Conservation (phyloP, 768 basidiomycete genomes). For the Boletus reticulatus region DNA sequence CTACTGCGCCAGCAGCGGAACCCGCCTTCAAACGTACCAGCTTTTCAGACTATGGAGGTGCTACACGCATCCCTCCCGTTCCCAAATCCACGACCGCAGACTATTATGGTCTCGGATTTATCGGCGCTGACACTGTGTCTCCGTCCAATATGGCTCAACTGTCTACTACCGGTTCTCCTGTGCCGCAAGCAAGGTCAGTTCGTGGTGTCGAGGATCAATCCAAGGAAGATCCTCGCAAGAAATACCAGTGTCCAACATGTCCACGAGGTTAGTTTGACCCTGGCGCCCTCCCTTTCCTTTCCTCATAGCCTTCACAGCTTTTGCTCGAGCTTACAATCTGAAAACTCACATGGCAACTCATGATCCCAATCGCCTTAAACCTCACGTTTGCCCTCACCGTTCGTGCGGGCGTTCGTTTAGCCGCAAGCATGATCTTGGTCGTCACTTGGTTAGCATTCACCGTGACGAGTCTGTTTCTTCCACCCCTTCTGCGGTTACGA, state of each 20-base stretch:
- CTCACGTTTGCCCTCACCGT: slow-evolving; percentile 82
- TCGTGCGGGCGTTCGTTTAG: slow-evolving; percentile 90
- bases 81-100: slow-evolving; percentile 50
- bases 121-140: slow-evolving; percentile 44
- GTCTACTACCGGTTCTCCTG: slow-evolving; percentile 42
- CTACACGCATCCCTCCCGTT: slow-evolving; percentile 45
- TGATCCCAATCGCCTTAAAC: slow-evolving; percentile 88
- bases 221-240: slow-evolving; percentile 69
- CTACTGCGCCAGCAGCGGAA: slow-evolving; percentile 33
- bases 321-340: slow-evolving; percentile 90
- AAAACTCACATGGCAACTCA: slow-evolving; percentile 97
- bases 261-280: slow-evolving; percentile 53
- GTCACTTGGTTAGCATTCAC: slow-evolving; percentile 86
- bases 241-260: slow-evolving; percentile 74
- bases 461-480: slow-evolving; percentile 58
- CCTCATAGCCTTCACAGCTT: slow-evolving; percentile 47
- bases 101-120: slow-evolving; percentile 40
- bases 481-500: slow-evolving; percentile 37
- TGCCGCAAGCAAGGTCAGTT: slow-evolving; percentile 37
- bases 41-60: slow-evolving; percentile 66
- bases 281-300: background rate
- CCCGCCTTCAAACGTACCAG: slow-evolving; percentile 43
- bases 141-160: slow-evolving; percentile 54
- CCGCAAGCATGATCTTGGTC: slow-evolving; percentile 90
- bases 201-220: slow-evolving; percentile 41